Conservation (phyloP, 306 rosid genomes). For the Quercus engelmannii region DNA sequence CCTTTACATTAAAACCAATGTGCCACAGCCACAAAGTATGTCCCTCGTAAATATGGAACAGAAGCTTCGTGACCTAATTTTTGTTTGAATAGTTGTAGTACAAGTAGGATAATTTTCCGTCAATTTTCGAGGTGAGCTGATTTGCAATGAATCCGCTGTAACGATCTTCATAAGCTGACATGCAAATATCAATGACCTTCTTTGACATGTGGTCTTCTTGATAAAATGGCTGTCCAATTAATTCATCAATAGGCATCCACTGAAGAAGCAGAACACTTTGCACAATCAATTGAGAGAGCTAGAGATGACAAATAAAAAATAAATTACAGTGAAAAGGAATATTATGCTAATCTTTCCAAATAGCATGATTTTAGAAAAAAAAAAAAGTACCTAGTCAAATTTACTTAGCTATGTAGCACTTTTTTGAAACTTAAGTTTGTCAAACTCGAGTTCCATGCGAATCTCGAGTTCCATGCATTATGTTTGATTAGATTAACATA, state of each 20-base stretch:
- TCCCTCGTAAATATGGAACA: no score
- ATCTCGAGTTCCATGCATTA: no score
- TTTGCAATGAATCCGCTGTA: constrained; percentile 29
- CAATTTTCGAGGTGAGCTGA: constrained; percentile 29
- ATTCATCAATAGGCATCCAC: constrained; percentile 38
- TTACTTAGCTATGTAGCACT: no score
- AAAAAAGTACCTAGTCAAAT: no score
- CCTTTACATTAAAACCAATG: not conserved
- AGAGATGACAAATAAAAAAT: not conserved
- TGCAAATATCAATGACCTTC: constrained; percentile 26
- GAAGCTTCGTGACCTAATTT: not conserved
- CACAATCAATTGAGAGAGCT: not conserved
- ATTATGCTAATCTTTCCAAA: no score
- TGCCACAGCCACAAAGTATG: not conserved
- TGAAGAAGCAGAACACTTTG: not conserved
- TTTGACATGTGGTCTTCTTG: constrained; percentile 34
- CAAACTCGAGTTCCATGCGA: no score
- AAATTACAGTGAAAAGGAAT: not conserved
- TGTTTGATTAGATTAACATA: no score
- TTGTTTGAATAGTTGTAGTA: not conserved
- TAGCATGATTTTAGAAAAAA: no score
- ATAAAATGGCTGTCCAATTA: constrained; percentile 19
- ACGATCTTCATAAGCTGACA: constrained; percentile 21
- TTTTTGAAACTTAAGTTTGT: no score
- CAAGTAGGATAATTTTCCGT: constrained; percentile 19